These are phyloP conservation scores for Canariomyces notabilis DNA, from an alignment of 2,329 filamentous ascomycete species.

Conservation along the genomic window DNA sequence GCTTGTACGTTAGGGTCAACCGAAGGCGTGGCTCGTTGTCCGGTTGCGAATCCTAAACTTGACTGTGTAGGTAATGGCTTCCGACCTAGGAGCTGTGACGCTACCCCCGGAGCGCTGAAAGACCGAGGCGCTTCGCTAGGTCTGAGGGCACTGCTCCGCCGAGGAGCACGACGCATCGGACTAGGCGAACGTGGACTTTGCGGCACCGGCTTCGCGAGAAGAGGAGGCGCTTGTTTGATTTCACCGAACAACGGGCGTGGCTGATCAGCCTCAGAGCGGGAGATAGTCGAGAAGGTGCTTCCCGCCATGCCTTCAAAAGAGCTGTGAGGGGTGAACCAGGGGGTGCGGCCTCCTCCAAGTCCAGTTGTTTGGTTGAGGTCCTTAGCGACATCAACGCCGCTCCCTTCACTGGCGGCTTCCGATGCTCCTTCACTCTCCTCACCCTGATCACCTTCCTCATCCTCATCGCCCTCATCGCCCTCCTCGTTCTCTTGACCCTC, in stretches of 20 bases:
- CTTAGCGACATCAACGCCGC: conserved; percentile 60
- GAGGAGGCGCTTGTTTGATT: conserved; percentile 42
- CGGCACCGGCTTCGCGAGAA: conserved; percentile 50
- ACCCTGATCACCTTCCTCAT: conserved; percentile 39
- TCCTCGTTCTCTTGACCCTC: conserved; percentile 39
- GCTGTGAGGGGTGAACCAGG: conserved; percentile 52
- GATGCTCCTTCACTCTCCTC: conserved; percentile 45
- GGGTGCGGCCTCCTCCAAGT: conserved; percentile 39
- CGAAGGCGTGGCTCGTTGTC: conserved; percentile 31
- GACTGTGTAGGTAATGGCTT: conserved; percentile 32
- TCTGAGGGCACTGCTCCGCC: conserved; percentile 46
- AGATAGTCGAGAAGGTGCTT: conserved; percentile 43
- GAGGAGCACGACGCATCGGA: conserved; percentile 53
- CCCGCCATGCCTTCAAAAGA: conserved; percentile 50
- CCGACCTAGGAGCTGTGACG: conserved; percentile 48
- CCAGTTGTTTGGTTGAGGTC: conserved; percentile 50
- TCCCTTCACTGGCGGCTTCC: conserved; percentile 49
- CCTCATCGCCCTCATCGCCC: conserved; percentile 38
- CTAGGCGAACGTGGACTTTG: conserved; percentile 69
- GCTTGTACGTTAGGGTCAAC: conserved; percentile 47
- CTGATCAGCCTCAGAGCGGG: conserved; percentile 41
- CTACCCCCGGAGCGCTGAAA: conserved; percentile 56
- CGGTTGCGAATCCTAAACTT: conserved; percentile 29
- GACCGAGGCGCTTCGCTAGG: conserved; percentile 48
- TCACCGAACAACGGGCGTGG: conserved; percentile 51